These are phyloP conservation scores for Linnemannia elongata DNA, from an alignment of 192 early-diverging fungal genomes.

Conservation along the genomic window DNA sequence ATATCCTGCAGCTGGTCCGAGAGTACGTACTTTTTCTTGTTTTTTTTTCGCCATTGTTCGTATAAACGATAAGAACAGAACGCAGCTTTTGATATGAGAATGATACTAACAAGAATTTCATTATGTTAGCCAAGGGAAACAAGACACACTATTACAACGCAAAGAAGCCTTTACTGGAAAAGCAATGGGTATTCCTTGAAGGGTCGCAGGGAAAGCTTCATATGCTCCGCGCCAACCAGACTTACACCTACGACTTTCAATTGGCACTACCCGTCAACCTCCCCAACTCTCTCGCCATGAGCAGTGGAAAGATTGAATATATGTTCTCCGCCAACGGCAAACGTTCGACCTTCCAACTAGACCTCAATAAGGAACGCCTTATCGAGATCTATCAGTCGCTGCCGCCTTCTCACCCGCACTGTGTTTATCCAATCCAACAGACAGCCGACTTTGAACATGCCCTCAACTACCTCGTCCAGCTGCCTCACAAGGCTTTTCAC, in stretches of 20 bases:
- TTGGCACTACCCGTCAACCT: constrained; percentile 44
- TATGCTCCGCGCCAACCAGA: constrained; percentile 41
- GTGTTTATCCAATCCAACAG: constrained; percentile 37
- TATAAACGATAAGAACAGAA: too few species aligned
- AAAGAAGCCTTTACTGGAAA: constrained; percentile 45
- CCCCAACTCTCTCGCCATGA: constrained; percentile 47
- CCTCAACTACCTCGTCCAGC: constrained; percentile 44
- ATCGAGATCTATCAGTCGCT: constrained; percentile 53
- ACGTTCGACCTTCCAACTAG: constrained; percentile 23
- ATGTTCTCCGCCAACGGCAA: constrained; percentile 39
- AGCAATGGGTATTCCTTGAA: constrained; percentile 44
- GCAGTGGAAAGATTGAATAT: constrained; percentile 45
- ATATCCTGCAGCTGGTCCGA: constrained; percentile 43
- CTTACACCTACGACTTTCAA: constrained; percentile 45
- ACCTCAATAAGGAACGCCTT: constrained; percentile 16
- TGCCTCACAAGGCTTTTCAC: constrained; percentile 39
- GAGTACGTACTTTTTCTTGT: constrained; percentile 1
- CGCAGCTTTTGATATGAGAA: background rate
- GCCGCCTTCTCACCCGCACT: constrained; percentile 38
- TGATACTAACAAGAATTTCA: too few species aligned
- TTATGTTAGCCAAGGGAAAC: constrained; percentile 14
- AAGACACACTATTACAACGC: constrained; percentile 25
- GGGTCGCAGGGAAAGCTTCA: constrained; percentile 32
- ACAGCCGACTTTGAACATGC: constrained; percentile 38
- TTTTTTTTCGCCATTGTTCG: background rate